A percentile compares a stretch with the other conserved stretches of the same genome.
These are phyloP conservation scores for Colletotrichum aenigma DNA, from an alignment of 2,329 filamentous ascomycete genomes.

Conservation along the genomic window DNA sequence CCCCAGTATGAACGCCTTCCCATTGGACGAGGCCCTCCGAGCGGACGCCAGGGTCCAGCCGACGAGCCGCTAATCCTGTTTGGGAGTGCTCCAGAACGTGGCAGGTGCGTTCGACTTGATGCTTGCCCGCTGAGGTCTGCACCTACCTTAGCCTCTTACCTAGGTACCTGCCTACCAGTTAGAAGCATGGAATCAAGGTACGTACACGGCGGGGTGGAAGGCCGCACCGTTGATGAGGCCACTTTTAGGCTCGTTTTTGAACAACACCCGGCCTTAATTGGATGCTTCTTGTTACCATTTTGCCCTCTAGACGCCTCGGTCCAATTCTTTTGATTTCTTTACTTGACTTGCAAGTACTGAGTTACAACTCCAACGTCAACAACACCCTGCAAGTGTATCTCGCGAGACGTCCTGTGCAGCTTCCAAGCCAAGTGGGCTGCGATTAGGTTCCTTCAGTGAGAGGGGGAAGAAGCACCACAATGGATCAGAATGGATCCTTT, in stretches of 20 bases:
- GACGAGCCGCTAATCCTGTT: not conserved
- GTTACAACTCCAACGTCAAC: not conserved
- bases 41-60: slow-evolving; percentile 6
- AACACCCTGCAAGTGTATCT: not conserved
- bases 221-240: slow-evolving; percentile 8
- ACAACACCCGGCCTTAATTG: not conserved
- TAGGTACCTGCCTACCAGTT: not conserved
- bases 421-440: not conserved
- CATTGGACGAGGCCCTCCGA: slow-evolving; percentile 4
- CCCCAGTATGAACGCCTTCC: not conserved
- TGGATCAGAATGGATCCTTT: not conserved
- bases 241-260: slow-evolving; percentile 7
- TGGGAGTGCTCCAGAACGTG: slow-evolving; percentile 14
- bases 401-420: not conserved
- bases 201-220: not conserved
- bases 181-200: not conserved
- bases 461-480: not conserved
- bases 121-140: not conserved
- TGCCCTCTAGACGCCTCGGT: not conserved
- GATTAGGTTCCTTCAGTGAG: not conserved
- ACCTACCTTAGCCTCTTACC: not conserved
- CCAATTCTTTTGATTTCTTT: not conserved
- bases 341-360: not conserved
- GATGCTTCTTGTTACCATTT: not conserved
- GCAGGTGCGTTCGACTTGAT: slow-evolving; percentile 14